phyloP scores from a whole-genome alignment of 345 rosid species.

The Hevea brasiliensis region DNA sequence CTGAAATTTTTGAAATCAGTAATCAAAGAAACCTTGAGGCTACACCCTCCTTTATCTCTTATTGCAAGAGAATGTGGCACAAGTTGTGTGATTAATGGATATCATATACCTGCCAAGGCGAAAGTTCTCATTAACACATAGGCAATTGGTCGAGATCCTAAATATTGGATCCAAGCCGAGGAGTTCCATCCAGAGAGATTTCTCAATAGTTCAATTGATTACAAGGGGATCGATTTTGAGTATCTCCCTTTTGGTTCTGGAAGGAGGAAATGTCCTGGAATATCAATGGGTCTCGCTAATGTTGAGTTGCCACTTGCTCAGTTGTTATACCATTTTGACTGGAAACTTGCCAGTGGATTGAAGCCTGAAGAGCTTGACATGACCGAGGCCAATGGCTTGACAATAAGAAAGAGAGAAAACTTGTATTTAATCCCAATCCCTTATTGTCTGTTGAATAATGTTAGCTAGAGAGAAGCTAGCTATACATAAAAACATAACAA shows the following conservation, averaged over 20 bases:
- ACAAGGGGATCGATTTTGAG: slow-evolving; percentile 2
- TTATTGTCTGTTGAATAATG: too few species aligned
- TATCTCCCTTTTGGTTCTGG: slow-evolving; percentile 6
- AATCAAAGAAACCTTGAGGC: slow-evolving; percentile 5
- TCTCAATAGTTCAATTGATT: not conserved
- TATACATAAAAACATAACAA: too few species aligned
- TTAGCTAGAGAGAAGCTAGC: too few species aligned
- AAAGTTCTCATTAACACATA: not conserved
- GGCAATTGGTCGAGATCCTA: slow-evolving; percentile 6
- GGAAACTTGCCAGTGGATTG: not conserved
- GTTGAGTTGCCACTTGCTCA: slow-evolving; percentile 12
- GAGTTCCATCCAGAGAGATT: slow-evolving; percentile 8
- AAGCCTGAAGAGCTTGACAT: slow-evolving; percentile 2
- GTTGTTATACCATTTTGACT: slow-evolving; percentile 8
- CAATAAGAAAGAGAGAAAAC: too few species aligned
- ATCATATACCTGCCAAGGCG: not conserved
- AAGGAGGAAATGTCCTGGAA: slow-evolving; percentile 14
- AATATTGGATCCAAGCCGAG: not conserved
- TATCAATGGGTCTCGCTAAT: not conserved
- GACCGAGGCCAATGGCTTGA: not conserved
- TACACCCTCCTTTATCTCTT: not conserved
- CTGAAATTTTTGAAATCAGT: not conserved
- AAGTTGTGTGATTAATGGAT: slow-evolving; percentile 4
- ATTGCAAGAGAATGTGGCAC: not conserved
- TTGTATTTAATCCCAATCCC: too few species aligned